phyloP scores from a whole-genome alignment of 805 yeast species.

The Cyberlindnera euphorbiiphila region DNA sequence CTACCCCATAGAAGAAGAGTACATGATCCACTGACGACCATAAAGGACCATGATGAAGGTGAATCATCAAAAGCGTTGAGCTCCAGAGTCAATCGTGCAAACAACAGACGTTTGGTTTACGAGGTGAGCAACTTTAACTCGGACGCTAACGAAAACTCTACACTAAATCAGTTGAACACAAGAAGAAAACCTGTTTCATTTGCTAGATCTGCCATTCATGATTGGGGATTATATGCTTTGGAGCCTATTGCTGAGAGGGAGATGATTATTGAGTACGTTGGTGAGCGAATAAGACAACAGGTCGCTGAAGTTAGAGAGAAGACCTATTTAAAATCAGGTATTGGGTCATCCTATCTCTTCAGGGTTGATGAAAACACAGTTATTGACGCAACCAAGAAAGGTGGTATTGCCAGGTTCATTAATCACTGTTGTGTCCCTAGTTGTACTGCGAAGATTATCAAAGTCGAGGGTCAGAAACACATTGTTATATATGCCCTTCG shows the following conservation, averaged over 20 bases:
- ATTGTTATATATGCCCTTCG: slow-evolving; percentile 92
- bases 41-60: slow-evolving; percentile 60
- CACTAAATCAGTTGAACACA: slow-evolving; percentile 82
- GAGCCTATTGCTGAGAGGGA: slow-evolving; percentile 95
- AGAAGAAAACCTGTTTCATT: slow-evolving; percentile 93
- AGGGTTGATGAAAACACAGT: slow-evolving; percentile 92
- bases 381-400: slow-evolving; percentile 94
- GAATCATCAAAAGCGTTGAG: slow-evolving; percentile 48
- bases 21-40: slow-evolving; percentile 67
- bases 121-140: slow-evolving; percentile 82
- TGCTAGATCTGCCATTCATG: slow-evolving; percentile 94
- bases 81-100: slow-evolving; percentile 82
- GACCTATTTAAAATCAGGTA: slow-evolving; percentile 81
- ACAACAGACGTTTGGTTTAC: slow-evolving; percentile 83
- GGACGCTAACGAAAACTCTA: slow-evolving; percentile 68
- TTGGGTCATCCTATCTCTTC: slow-evolving; percentile 91
- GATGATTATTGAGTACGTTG: slow-evolving; percentile 97
- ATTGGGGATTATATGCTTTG: slow-evolving; percentile 96
- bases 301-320: slow-evolving; percentile 92
- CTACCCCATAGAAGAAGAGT: slow-evolving; percentile 75
- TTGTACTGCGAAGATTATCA: slow-evolving; percentile 93
- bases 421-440: slow-evolving; percentile 98
- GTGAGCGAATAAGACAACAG: slow-evolving; percentile 89
- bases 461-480: slow-evolving; percentile 89
- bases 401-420: slow-evolving; percentile 95